A percentile compares a stretch with the other conserved stretches of the same genome.
These are phyloP conservation scores for Colletotrichum tofieldiae DNA, from an alignment of 2,329 filamentous ascomycete genomes.

Conservation along the genomic window DNA sequence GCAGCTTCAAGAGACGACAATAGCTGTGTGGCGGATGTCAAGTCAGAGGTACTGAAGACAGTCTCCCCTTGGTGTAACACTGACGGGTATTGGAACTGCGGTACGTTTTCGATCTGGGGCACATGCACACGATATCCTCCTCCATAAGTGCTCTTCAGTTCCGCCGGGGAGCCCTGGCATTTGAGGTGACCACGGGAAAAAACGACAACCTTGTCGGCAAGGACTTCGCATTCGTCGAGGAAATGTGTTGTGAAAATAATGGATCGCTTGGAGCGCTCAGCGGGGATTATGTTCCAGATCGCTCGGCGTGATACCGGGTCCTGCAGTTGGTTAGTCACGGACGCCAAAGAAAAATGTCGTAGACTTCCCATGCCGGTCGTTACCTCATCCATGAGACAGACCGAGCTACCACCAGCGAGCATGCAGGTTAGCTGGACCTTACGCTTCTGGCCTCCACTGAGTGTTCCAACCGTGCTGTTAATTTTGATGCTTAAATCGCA, in stretches of 20 bases:
- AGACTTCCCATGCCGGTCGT: conserved; percentile 72
- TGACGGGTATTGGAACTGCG: conserved; percentile 37
- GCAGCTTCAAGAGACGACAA: conserved; percentile 63
- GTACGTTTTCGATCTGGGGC: conserved; percentile 44
- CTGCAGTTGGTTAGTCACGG: neutral
- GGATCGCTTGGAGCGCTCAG: conserved; percentile 75
- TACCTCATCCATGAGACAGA: conserved; percentile 83
- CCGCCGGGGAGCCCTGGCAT: conserved; percentile 75
- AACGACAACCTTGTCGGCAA: conserved; percentile 80
- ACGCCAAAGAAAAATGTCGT: neutral
- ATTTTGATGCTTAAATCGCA: conserved; percentile 60
- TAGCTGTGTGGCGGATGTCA: neutral
- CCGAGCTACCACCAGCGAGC: conserved; percentile 81
- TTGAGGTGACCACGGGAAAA: conserved; percentile 77
- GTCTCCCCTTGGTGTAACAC: neutral
- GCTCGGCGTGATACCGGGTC: conserved; percentile 75
- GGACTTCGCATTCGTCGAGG: conserved; percentile 80
- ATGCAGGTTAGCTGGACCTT: conserved; percentile 85
- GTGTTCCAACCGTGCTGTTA: conserved; percentile 67
- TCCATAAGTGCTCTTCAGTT: conserved; percentile 76
- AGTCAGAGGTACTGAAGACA: too few relatives aligned
- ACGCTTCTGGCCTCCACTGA: conserved; percentile 84
- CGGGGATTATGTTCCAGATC: conserved; percentile 72
- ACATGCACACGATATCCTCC: conserved; percentile 53
- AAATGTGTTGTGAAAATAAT: conserved; percentile 83